A percentile compares a stretch with the other conserved stretches of the same genome.
Evolutionary conservation across 2,329 filamentous ascomycete species (phyloP).

Genomic region (Hypomyces perniciosus): DNA sequence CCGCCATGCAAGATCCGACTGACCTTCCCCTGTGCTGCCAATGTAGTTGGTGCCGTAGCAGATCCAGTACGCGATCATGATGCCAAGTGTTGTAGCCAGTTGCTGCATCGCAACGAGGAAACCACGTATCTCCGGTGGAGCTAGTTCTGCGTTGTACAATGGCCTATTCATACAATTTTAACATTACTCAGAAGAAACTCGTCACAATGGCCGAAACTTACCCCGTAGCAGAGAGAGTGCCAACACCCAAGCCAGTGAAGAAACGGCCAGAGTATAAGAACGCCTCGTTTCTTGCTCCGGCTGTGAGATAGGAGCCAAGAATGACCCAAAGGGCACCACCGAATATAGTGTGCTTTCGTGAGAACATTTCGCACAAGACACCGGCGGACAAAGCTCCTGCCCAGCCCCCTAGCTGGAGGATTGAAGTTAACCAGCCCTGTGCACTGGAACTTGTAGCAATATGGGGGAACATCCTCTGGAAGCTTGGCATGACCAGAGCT

Average conservation of each 20-base stretch:
- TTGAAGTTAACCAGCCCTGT: slow-evolving; percentile 56
- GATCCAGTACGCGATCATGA: slow-evolving; percentile 61
- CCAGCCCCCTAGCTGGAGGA: slow-evolving; percentile 73
- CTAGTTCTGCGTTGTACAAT: slow-evolving; percentile 43
- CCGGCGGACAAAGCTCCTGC: slow-evolving; percentile 65
- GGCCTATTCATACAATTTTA: slow-evolving; percentile 51
- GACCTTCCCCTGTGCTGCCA: slow-evolving; percentile 44
- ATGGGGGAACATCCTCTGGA: neutral
- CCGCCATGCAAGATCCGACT: slow-evolving; percentile 67
- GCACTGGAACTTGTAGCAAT: neutral
- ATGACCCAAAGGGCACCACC: slow-evolving; percentile 62
- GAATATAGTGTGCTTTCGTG: slow-evolving; percentile 63
- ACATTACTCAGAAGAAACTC: too few species aligned
- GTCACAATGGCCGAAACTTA: too few species aligned
- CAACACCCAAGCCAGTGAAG: slow-evolving; percentile 58
- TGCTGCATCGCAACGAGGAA: slow-evolving; percentile 44
- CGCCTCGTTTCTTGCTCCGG: slow-evolving; percentile 42
- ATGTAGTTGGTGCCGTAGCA: slow-evolving; percentile 62
- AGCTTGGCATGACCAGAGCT: neutral
- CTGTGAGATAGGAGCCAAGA: slow-evolving; percentile 63
- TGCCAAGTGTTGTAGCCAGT: slow-evolving; percentile 54
- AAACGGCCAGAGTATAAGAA: neutral
- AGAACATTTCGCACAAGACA: slow-evolving; percentile 63
- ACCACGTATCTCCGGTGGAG: slow-evolving; percentile 36
- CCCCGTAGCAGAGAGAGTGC: slow-evolving; percentile 44